Base-by-base conservation (phyloP, 2,329 filamentous ascomycete genomes). In the Beauveria sp. region DNA sequence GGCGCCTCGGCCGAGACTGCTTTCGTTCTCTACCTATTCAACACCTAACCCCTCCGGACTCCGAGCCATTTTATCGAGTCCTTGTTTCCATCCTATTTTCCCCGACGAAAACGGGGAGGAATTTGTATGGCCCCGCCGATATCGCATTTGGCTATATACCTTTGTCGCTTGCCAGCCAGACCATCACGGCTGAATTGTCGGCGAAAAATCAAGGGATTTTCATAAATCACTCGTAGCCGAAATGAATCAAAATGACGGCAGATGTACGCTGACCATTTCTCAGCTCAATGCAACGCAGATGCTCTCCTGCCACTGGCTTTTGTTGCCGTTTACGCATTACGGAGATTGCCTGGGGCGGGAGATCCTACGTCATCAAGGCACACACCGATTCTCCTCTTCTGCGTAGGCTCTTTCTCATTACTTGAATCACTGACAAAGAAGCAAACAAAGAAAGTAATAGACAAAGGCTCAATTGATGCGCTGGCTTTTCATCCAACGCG, bases 161-260 rank as follows among this genome's bases (percentile, higher is more conserved):
- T 28, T n/a, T 30, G 9, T 18, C 46, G 8, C 14, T 14, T 4
- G 10, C 22, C 7, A 24, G n/a, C 18, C 30, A 9, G n/a, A 10
- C 14, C 4, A 12, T 12, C 10, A 14, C 55, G 56, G 56, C 46
- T 43, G 38, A 42, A 58, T 28, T 22, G 46, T 58, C 46, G 56
- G 56, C 16, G 18, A 34, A 24, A 42, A 30, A 30, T 20, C 10
- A 26, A 50, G 28, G 9, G 9, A 34, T 16, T 16, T 2, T 2
- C 3, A 14, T 34, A 47, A 49, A 57, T 49, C 54, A 57, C 54
- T 57, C 54, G 54, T 57, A 47, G 26, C 26, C 43, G 12, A 30
- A 28, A 50, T 58, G 46, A 58, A 58, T 50, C 56, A 58, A 51
- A 58, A 51, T 50, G 56, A 58, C 56, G 56, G 46, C 46, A 57